Percentiles rank a stretch among this genome's conserved stretches.
Conservation (phyloP, 2,329 filamentous ascomycete species). For the Paracamarosporium sp. region DNA sequence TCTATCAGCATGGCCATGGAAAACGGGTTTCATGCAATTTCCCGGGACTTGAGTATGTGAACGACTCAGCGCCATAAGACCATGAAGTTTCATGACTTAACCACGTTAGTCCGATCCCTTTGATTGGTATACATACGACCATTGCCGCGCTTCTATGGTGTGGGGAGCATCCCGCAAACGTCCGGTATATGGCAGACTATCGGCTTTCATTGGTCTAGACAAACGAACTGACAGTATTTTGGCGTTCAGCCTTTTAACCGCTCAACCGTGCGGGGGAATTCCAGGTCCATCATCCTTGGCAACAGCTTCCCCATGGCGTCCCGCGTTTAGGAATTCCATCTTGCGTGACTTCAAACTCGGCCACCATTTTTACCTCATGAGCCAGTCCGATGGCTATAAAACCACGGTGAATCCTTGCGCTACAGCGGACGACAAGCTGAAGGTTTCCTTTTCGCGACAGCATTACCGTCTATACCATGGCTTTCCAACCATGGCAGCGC, state of each 20-base stretch:
- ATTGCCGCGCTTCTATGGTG: neutral
- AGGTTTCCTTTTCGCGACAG: neutral
- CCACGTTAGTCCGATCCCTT: neutral
- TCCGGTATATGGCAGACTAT: too few relatives aligned
- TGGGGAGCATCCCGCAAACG: too few relatives aligned
- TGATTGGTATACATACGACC: too few relatives aligned
- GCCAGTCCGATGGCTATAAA: conserved; percentile 7
- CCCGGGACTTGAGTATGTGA: neutral
- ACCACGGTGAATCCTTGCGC: conserved; percentile 6
- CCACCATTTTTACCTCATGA: conserved; percentile 3
- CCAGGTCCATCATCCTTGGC: neutral
- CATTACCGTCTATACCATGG: neutral
- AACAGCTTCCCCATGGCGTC: neutral
- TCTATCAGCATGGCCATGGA: neutral
- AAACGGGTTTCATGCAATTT: neutral
- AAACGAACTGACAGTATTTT: neutral
- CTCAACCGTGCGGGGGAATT: neutral
- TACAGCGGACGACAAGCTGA: neutral
- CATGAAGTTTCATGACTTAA: neutral
- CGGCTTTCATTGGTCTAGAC: neutral
- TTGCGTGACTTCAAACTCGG: neutral
- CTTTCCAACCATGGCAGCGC: neutral
- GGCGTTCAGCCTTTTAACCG: conserved; percentile 2
- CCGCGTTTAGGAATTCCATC: neutral
- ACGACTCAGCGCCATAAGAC: neutral